phyloP scores from a whole-genome alignment of 2,329 filamentous ascomycete species.

The Talaromyces marneffei region DNA sequence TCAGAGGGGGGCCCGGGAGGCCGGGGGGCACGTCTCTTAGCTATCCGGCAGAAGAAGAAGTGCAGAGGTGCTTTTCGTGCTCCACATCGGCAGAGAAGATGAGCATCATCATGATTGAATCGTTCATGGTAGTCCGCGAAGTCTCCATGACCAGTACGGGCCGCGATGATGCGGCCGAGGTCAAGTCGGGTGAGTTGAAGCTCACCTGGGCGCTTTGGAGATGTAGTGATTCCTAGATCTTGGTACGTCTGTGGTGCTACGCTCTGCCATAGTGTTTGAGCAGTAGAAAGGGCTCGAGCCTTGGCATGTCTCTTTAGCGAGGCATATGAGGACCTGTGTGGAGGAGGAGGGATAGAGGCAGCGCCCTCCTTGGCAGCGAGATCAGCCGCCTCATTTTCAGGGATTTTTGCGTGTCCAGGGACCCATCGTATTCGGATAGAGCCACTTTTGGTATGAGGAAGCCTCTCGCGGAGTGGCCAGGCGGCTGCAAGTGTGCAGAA shows the following conservation, averaged over 20 bases:
- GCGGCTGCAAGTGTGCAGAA: background rate
- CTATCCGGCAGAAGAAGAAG: background rate
- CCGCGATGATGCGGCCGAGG: background rate
- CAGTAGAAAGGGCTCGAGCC: background rate
- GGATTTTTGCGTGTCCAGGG: background rate
- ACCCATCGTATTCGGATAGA: background rate
- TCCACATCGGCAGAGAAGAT: no score
- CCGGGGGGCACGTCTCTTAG: background rate
- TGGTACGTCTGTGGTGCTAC: background rate
- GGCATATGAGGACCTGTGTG: background rate
- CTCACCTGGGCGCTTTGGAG: background rate
- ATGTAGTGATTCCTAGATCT: background rate
- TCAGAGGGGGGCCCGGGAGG: no score
- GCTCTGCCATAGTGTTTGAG: background rate
- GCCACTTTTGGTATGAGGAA: background rate
- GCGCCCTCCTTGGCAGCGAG: background rate
- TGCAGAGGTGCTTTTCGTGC: background rate
- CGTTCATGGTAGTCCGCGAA: no score
- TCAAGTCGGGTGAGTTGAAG: background rate
- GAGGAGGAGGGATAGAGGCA: no score
- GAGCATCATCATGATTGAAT: no score
- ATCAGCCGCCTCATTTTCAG: background rate
- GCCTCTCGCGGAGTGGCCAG: background rate
- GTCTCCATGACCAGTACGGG: no score
- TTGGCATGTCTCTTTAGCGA: background rate